Conservation (phyloP, 345 rosid species). For the Trapa bicornis region DNA sequence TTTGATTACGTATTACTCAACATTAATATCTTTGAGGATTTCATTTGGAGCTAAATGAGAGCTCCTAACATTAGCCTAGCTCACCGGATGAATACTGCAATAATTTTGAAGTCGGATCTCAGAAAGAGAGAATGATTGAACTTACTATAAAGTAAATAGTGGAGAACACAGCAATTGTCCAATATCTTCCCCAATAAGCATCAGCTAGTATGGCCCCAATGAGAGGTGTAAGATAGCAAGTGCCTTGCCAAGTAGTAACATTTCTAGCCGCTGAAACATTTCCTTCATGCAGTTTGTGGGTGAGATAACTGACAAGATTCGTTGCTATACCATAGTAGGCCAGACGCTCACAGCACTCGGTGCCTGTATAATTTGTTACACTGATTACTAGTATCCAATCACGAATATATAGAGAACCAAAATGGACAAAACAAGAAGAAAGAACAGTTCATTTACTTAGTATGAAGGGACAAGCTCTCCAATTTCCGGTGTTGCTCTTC, state of each 20-base stretch:
- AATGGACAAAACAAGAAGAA: background rate
- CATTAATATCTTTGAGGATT: too few relatives aligned
- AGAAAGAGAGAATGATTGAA: background rate
- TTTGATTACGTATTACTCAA: background rate
- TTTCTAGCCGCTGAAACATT: conserved; percentile 84
- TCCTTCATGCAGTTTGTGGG: conserved; percentile 64
- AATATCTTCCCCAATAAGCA: conserved; percentile 96
- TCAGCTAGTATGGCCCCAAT: conserved; percentile 85
- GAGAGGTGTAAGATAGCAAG: conserved; percentile 88
- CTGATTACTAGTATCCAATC: conserved; percentile 6
- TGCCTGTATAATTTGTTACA: conserved; percentile 30
- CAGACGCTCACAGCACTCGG: conserved; percentile 87
- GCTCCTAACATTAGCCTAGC: too few relatives aligned
- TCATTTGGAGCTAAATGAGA: too few relatives aligned
- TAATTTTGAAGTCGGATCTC: too few relatives aligned
- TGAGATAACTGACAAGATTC: conserved; percentile 82
- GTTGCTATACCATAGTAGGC: conserved; percentile 89
- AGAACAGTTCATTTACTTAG: conserved; percentile 32
- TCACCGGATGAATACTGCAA: too few relatives aligned
- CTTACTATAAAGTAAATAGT: conserved; percentile 63
- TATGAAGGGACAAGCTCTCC: conserved; percentile 97
- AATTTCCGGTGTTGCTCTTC: conserved; percentile 72
- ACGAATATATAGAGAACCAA: background rate
- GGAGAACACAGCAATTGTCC: conserved; percentile 89
- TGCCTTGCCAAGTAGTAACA: conserved; percentile 82